Evolutionary conservation across 2,329 filamentous ascomycete genomes (phyloP).

Genomic region (Fusarium mundagurra): DNA sequence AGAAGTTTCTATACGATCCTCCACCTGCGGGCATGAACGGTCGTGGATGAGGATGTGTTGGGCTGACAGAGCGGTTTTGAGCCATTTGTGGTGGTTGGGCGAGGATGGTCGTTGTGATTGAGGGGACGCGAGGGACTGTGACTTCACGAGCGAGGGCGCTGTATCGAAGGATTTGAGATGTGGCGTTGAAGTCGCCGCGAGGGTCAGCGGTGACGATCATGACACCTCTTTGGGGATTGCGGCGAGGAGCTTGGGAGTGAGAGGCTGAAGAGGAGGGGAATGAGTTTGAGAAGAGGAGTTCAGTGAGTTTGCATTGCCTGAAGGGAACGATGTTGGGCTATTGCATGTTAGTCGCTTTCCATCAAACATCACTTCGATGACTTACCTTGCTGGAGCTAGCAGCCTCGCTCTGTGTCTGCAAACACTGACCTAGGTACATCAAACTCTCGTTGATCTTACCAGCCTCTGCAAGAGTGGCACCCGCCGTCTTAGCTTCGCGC

Average conservation of each 20-base stretch:
- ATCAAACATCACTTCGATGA: background rate
- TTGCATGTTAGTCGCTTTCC: slow-evolving; percentile 27
- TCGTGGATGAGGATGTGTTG: slow-evolving; percentile 49
- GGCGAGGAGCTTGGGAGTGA: slow-evolving; percentile 54
- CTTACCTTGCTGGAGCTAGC: slow-evolving; percentile 77
- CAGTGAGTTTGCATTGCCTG: slow-evolving; percentile 85
- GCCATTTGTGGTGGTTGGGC: slow-evolving; percentile 46
- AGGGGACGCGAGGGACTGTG: slow-evolving; percentile 88
- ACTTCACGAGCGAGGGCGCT: slow-evolving; percentile 92
- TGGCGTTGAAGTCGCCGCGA: slow-evolving; percentile 93
- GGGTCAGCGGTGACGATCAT: slow-evolving; percentile 98
- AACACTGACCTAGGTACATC: slow-evolving; percentile 97
- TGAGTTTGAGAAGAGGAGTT: slow-evolving; percentile 87
- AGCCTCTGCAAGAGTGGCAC: slow-evolving; percentile 90
- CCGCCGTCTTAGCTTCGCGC: slow-evolving; percentile 91
- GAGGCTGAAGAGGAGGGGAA: slow-evolving; percentile 70
- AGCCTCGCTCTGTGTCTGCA: slow-evolving; percentile 91
- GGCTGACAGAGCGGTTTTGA: slow-evolving; percentile 42
- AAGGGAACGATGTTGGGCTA: slow-evolving; percentile 80
- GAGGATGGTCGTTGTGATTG: slow-evolving; percentile 77
- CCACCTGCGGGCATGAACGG: slow-evolving; percentile 54
- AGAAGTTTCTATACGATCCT: slow-evolving; percentile 51
- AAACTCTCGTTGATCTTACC: slow-evolving; percentile 98
- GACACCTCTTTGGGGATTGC: slow-evolving; percentile 84
- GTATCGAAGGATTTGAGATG: slow-evolving; percentile 94